These are phyloP conservation scores for Camelina neglecta DNA, from an alignment of 345 rosid genomes.

Conservation along the genomic window DNA sequence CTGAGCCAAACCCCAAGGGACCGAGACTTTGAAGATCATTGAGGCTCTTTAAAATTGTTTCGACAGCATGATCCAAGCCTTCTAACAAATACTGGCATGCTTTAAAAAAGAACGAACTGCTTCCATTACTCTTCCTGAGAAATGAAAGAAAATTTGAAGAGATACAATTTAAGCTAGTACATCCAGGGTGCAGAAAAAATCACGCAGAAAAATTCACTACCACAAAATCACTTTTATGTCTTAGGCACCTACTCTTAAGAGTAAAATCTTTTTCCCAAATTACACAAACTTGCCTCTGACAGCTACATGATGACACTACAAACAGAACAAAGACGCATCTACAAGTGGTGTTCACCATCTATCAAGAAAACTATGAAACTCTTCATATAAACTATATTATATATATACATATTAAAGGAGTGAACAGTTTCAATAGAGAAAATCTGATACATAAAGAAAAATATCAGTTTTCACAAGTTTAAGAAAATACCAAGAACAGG, in stretches of 20 bases:
- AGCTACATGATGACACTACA: conserved; percentile 21
- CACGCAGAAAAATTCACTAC: conserved; percentile 21
- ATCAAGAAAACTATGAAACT: conserved; percentile 27
- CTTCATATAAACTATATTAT: conserved; percentile 1
- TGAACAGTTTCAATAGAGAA: conserved; percentile 16
- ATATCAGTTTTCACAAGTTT: conserved; percentile 18
- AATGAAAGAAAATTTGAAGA: conserved; percentile 22
- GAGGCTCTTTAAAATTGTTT: conserved; percentile 49
- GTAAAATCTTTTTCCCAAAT: neutral
- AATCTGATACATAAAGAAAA: conserved; percentile 16
- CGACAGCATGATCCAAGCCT: conserved; percentile 61
- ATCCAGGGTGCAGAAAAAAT: conserved; percentile 11
- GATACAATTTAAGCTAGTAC: conserved; percentile 17
- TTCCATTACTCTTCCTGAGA: conserved; percentile 64
- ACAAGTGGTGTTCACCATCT: conserved; percentile 12
- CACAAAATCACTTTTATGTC: conserved; percentile 12
- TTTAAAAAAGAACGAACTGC: conserved; percentile 59
- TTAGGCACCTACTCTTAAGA: conserved; percentile 12
- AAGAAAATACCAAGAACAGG: conserved; percentile 24
- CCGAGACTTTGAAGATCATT: conserved; percentile 59
- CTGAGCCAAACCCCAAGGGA: conserved; percentile 51
- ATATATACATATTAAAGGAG: neutral
- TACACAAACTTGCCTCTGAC: conserved; percentile 26
- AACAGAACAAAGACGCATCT: conserved; percentile 21
- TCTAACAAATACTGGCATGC: conserved; percentile 59